These are phyloP conservation scores for Sporothrix pseudoabietina DNA, from an alignment of 2,329 filamentous ascomycete genomes.

Conservation along the genomic window DNA sequence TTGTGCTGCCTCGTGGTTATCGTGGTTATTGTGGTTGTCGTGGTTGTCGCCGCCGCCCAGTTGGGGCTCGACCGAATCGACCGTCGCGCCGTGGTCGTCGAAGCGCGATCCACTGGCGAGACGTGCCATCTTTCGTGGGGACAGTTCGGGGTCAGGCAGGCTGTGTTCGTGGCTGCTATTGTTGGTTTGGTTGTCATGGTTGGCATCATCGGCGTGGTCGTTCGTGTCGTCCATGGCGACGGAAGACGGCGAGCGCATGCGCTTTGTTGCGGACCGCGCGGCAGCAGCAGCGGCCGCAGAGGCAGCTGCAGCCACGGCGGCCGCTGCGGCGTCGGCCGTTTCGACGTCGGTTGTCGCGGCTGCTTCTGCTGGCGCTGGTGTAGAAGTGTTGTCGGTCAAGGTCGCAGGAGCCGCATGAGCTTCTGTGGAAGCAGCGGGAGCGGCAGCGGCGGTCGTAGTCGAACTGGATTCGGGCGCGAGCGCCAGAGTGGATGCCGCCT, in stretches of 20 bases:
- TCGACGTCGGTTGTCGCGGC: conserved; percentile 33
- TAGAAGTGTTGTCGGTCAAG: conserved; percentile 16
- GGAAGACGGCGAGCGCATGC: conserved; percentile 46
- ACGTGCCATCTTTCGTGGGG: conserved; percentile 58
- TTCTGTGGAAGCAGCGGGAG: neutral
- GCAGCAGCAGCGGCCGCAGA: conserved; percentile 40
- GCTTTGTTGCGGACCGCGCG: conserved; percentile 36
- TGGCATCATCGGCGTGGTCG: conserved; percentile 32
- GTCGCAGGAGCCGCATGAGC: neutral
- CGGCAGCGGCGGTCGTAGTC: conserved; percentile 10
- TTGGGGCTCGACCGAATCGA: conserved; percentile 1
- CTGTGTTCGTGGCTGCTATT: conserved; percentile 32
- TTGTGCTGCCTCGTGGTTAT: conserved; percentile 56
- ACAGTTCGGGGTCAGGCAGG: conserved; percentile 46
- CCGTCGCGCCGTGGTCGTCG: conserved; percentile 11
- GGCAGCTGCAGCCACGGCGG: conserved; percentile 35
- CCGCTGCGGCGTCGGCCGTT: conserved; percentile 37
- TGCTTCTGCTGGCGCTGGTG: conserved; percentile 30
- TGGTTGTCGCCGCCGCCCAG: neutral
- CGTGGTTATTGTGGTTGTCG: neutral
- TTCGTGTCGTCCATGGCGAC: conserved; percentile 36
- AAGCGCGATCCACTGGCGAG: conserved; percentile 43
- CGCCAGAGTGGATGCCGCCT: conserved; percentile 49
- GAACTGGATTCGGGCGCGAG: conserved; percentile 35
- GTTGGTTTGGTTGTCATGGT: conserved; percentile 15